Base-by-base conservation (phyloP, 2,329 filamentous ascomycete species). In the Fusarium ambrosium region DNA sequence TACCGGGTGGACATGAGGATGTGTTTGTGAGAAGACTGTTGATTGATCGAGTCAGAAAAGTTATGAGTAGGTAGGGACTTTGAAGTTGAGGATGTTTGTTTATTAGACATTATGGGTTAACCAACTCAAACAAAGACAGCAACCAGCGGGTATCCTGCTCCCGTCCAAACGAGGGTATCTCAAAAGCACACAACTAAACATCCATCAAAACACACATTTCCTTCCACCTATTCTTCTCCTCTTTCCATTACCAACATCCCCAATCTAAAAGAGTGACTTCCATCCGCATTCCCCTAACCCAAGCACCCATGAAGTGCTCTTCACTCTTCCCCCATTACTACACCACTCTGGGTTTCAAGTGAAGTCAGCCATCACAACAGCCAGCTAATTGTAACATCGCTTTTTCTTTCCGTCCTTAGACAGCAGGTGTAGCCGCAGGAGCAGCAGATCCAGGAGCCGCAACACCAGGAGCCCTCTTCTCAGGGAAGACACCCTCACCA, bases 401-500 rank as follows among this genome's bases (percentile, higher is more conserved):
- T 48, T 24, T 45, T 20, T 10, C 61, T 45, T 20, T 14, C 58
- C 24, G n/a, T 18, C 29, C 53, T 43, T 64, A 74, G 34, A 75
- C 72, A 14, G 72, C 66, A 71, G 64, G 43, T 4, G 75, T 59
- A 43, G 62, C 66, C 2, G 68, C 64, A 39, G 73, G 69, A 22
- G 29, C 71, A 45, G 63, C 20, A 13, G 61, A 56, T 22, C 43
- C 73, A 34, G 77, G 58, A 4, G 58, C 64, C 6, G 70, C 64
- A 51, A 60, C 43, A 51, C 24, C 67, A 43, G 64, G 66, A 43
- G 77, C 71, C 82, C 69, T 62, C 68, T 89, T 88, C 81, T 88
- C 87, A 56, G 86, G 86, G 80, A 83, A 87, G 53, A 81, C 79
- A n/a, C 84, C 85, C 14, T 76, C 74, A 10, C 75, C 75, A n/a